These are phyloP conservation scores for Wickerhamiella azymoides DNA, from an alignment of 805 yeast species.

Conservation along the genomic window DNA sequence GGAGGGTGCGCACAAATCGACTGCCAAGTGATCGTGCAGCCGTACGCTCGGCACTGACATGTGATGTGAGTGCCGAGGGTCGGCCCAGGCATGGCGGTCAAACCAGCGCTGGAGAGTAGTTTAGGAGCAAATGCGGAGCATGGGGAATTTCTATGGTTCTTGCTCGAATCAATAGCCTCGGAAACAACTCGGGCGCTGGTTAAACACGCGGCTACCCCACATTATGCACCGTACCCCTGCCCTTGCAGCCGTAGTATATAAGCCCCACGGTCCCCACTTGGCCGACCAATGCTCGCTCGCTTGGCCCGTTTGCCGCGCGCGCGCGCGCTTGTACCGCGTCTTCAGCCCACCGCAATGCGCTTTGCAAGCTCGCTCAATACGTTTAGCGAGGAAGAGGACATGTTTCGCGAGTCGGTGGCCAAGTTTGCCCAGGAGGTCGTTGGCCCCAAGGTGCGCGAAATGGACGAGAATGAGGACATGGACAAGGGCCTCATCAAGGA, in stretches of 20 bases:
- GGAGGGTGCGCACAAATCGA: too few relatives aligned
- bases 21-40: too few relatives aligned
- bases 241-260: background rate
- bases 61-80: too few relatives aligned
- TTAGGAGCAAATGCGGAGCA: too few relatives aligned
- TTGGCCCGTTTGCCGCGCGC: background rate
- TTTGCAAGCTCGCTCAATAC: conserved; percentile 18
- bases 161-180: too few relatives aligned
- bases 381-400: conserved; percentile 30
- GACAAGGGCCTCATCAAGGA: conserved; percentile 14
- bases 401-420: conserved; percentile 30
- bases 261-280: background rate
- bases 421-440: conserved; percentile 29
- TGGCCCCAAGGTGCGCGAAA: conserved; percentile 28
- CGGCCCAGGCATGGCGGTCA: too few relatives aligned
- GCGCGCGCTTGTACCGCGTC: background rate
- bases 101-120: too few relatives aligned
- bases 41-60: too few relatives aligned
- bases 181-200: too few relatives aligned
- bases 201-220: background rate
- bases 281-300: background rate
- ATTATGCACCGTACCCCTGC: background rate
- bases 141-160: too few relatives aligned
- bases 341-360: conserved; percentile 6
- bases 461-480: conserved; percentile 23